Conservation (phyloP, 306 rosid species). For the Comarum palustre region DNA sequence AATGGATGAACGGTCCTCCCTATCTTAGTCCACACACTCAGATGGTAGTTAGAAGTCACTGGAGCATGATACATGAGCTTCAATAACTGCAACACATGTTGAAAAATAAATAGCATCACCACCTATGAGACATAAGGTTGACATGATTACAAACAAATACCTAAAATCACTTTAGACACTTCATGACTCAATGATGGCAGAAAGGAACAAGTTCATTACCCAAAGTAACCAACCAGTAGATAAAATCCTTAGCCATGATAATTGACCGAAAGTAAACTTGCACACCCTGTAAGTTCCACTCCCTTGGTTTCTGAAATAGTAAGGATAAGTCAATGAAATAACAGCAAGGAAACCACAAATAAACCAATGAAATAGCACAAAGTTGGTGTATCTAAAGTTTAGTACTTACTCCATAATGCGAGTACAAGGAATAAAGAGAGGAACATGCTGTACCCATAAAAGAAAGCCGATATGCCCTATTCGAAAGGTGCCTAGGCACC, state of each 20-base stretch:
- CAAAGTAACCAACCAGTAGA: not conserved
- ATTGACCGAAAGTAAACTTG: too few species aligned
- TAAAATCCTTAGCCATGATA: too few species aligned
- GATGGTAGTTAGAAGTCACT: slow-evolving; percentile 77
- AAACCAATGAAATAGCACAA: too few species aligned
- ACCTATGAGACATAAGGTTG: not conserved
- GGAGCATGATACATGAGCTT: slow-evolving; percentile 95
- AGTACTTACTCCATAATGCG: slow-evolving; percentile 65
- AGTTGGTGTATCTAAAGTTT: slow-evolving; percentile 13
- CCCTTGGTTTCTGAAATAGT: too few species aligned
- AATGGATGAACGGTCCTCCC: slow-evolving; percentile 57
- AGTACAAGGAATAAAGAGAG: slow-evolving; percentile 72
- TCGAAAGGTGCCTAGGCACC: slow-evolving; percentile 68
- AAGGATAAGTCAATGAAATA: too few species aligned
- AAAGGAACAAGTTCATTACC: not conserved
- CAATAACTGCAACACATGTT: slow-evolving; percentile 51
- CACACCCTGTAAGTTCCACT: too few species aligned
- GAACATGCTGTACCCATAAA: slow-evolving; percentile 86
- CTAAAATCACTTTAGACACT: not conserved
- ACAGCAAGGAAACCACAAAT: too few species aligned
- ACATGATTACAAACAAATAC: not conserved
- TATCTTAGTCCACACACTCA: slow-evolving; percentile 74
- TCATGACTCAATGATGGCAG: not conserved
- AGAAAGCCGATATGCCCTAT: slow-evolving; percentile 85
- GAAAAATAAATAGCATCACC: not conserved